phyloP scores from a whole-genome alignment of 2,329 filamentous ascomycete genomes.

The Arthrobotrys entomopaga region DNA sequence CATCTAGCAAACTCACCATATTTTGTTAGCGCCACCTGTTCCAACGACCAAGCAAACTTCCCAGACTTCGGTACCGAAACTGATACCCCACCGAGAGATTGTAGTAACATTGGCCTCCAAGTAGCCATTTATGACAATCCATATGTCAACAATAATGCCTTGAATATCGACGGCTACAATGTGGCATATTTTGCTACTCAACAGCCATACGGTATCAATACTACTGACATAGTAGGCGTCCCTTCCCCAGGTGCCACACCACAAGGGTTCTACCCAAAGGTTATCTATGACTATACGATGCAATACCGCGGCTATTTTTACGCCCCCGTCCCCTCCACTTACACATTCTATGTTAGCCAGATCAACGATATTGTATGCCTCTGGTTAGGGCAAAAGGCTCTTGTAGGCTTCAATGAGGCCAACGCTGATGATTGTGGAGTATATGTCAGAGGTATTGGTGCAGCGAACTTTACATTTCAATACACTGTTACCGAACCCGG shows the following conservation, averaged over 20 bases:
- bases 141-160: not conserved
- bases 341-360: slow-evolving; percentile 14
- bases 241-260: slow-evolving; percentile 1
- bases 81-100: not conserved
- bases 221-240: not conserved
- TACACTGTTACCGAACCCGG: slow-evolving; percentile 1
- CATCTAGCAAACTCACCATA: not conserved
- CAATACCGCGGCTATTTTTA: slow-evolving; percentile 47
- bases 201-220: not conserved
- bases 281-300: slow-evolving; percentile 2
- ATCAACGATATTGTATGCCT: slow-evolving; percentile 19
- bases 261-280: slow-evolving; percentile 17
- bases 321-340: slow-evolving; percentile 13
- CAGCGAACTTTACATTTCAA: not conserved
- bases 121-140: slow-evolving; percentile 20
- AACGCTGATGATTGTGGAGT: slow-evolving; percentile 10
- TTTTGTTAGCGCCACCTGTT: not conserved
- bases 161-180: not conserved
- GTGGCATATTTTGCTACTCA: slow-evolving; percentile 21
- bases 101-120: slow-evolving; percentile 7
- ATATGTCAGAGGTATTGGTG: slow-evolving; percentile 1
- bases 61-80: slow-evolving; percentile 4
- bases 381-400: slow-evolving; percentile 9
- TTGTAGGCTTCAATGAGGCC: not conserved
- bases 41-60: not conserved